Base-by-base conservation (phyloP, 2,329 filamentous ascomycete species). In the Fonsecaea pedrosoi region DNA sequence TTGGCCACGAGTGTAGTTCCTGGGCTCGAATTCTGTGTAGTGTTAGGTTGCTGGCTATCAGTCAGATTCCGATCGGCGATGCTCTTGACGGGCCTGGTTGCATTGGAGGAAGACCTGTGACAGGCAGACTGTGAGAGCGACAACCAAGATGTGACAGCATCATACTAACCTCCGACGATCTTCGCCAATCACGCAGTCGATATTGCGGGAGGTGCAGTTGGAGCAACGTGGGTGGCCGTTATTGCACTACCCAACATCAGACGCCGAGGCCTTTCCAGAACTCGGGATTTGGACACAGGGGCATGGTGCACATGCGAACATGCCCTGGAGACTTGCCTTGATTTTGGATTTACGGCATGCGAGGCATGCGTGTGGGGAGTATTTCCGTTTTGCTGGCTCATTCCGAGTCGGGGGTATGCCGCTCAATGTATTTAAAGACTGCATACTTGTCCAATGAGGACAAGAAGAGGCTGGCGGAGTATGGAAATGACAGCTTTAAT, bases 141-240 rank as follows among this genome's bases (percentile, higher is more conserved):
- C n/a, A 15, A 40, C 5, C 38, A 40, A 15, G 2, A 40, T 4
- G 12, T 15, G n/a, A n/a, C 13, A 15, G 38, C 38, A 40, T 15
- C 15, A 40, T 40, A 56, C 54, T 56, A 25, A 37, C 25, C 61
- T 54, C 7, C 61, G 53, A 2, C 61, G 50, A 18, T 64, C 61
- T 56, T 50, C 18, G 21, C 61, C 61, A 58, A 42, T 58, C 34
- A 64, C 21, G 50, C 61, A 64, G 30, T 64, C 61, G 37, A 56
- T 50, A 34, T 64, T 58, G 54, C 58, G 58, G 15, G 58, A 37
- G 30, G 15, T 37, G 34, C 61, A 64, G 40, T 64, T 64, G 18
- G 61, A 64, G 38, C 61, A 64, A 45, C 34, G n/a, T 25, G 61
- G 61, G 45, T 32, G 30, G 35, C 58, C 61, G 13, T 58, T 58